Base-by-base conservation (phyloP, 148 eudicot genomes). In the Rheum nobile region DNA sequence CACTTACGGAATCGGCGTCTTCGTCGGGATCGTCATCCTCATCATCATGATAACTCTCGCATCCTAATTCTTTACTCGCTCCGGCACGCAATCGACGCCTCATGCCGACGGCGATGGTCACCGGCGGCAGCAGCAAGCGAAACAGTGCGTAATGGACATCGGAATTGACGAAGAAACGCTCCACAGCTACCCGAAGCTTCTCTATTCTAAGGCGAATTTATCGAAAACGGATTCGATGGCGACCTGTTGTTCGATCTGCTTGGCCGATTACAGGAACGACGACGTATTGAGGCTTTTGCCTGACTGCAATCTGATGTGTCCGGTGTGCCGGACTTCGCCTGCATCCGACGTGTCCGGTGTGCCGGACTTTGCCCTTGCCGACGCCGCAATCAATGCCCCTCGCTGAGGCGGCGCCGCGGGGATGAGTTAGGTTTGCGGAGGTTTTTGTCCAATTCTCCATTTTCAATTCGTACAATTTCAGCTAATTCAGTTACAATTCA, bases 281-380 rank as follows among this genome's bases (percentile, higher is more conserved):
- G 98, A 94, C 71, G 80, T 76, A 54, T 72, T 93, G 12, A 80
- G 98, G 77, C 63, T 79, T 12, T 77, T 93, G 78, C 91, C 88
- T 0, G 97, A 89, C 13, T 93, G 98, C 70, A 79, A 85, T 88
- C 11, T 94, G 91, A 72, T 97, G 91, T 82, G 79, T 89, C 37
- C 82, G 76, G 75, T 94, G 98, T 50, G 95, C 91, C 4, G 97
- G 97, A 97, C 75, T 94, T 44, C 78, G 88, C 63, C 38, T 82
- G 48, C 88, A 91, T 81, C 92, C 95, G 0, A 89, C 93, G 0
- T 94, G 98, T 72, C 98, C 98, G 6, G 84, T 88, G 24, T 94
- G 98, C 74, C 71, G 98, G 72, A 91, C 91, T 2, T 94, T 97
- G 39, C 97, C 98, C 21, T 13, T 89, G 69, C 90, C 96, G 29